Percentiles rank a stretch among this genome's conserved stretches.
phyloP scores from a whole-genome alignment of 2,329 filamentous ascomycete species.

The Cadophora gregata region DNA sequence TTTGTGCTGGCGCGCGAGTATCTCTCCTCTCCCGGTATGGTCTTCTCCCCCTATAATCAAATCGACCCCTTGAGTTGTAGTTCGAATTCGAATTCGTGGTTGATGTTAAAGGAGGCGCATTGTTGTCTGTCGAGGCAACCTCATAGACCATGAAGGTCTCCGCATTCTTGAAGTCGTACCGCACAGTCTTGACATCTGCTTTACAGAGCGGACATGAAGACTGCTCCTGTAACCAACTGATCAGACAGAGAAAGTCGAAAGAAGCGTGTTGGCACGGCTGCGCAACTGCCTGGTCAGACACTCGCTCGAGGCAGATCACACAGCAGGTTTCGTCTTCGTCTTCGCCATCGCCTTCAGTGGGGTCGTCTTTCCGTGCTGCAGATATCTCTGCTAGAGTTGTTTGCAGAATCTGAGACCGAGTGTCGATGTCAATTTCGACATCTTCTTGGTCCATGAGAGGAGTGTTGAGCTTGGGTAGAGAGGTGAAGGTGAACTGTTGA shows the following conservation, averaged over 20 bases:
- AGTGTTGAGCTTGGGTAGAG: background rate
- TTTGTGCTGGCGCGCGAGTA: constrained; percentile 19
- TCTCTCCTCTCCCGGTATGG: constrained; percentile 28
- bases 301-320: constrained; percentile 83
- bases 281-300: constrained; percentile 75
- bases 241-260: constrained; percentile 86
- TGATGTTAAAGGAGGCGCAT: no score
- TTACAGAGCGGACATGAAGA: constrained; percentile 83
- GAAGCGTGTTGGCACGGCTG: constrained; percentile 78
- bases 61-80: constrained; percentile 8
- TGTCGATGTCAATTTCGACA: constrained; percentile 45
- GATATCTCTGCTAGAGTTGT: constrained; percentile 52
- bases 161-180: constrained; percentile 62
- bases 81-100: constrained; percentile 11
- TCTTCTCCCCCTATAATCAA: constrained; percentile 29
- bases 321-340: constrained; percentile 59
- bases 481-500: background rate
- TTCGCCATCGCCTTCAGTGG: constrained; percentile 36
- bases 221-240: constrained; percentile 79
- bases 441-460: constrained; percentile 46
- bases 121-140: constrained; percentile 49
- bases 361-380: constrained; percentile 33
- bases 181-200: constrained; percentile 59
- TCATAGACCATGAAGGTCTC: constrained; percentile 63
- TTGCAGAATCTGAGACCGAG: constrained; percentile 51